Conservation (phyloP, 2,329 filamentous ascomycete genomes). For the Zymoseptoria tritici region DNA sequence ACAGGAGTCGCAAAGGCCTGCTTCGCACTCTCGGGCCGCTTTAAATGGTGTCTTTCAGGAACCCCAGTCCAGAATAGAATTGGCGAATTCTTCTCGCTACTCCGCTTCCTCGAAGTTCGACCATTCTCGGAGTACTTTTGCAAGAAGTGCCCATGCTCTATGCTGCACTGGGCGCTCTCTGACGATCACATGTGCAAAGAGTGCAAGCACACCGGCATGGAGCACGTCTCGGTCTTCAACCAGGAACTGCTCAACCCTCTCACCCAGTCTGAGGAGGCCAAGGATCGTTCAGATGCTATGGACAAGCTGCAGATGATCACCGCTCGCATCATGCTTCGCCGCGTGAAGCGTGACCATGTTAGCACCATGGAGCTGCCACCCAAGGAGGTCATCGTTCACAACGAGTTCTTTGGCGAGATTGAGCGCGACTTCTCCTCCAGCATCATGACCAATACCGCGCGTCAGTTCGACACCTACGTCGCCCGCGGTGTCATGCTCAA, state of each 20-base stretch:
- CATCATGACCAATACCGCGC: slow-evolving; percentile 85
- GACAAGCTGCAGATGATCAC: slow-evolving; percentile 80
- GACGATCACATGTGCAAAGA: slow-evolving; percentile 61
- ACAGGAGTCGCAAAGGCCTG: slow-evolving; percentile 92
- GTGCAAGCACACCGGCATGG: slow-evolving; percentile 60
- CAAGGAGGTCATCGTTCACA: slow-evolving; percentile 85
- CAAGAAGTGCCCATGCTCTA: slow-evolving; percentile 73
- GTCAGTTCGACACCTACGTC: slow-evolving; percentile 93
- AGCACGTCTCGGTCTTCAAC: slow-evolving; percentile 79
- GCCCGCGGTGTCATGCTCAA: slow-evolving; percentile 86
- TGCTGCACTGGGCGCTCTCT: slow-evolving; percentile 75
- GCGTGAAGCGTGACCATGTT: slow-evolving; percentile 88
- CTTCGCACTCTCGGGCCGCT: slow-evolving; percentile 78
- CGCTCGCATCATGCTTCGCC: slow-evolving; percentile 88
- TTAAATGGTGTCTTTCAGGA: slow-evolving; percentile 93
- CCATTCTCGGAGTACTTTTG: slow-evolving; percentile 94
- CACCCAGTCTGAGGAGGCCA: slow-evolving; percentile 39
- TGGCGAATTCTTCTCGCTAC: slow-evolving; percentile 39
- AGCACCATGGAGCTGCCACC: slow-evolving; percentile 93
- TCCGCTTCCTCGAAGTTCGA: slow-evolving; percentile 81
- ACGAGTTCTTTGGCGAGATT: slow-evolving; percentile 93
- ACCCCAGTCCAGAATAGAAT: slow-evolving; percentile 73
- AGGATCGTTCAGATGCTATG: slow-evolving; percentile 62
- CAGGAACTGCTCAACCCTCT: slow-evolving; percentile 85
- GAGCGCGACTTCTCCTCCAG: slow-evolving; percentile 92